Percentiles rank a stretch among this genome's conserved stretches.
Evolutionary conservation across 202 grass and related monocot genomes (phyloP).

Genomic region (Digitaria exilis): DNA sequence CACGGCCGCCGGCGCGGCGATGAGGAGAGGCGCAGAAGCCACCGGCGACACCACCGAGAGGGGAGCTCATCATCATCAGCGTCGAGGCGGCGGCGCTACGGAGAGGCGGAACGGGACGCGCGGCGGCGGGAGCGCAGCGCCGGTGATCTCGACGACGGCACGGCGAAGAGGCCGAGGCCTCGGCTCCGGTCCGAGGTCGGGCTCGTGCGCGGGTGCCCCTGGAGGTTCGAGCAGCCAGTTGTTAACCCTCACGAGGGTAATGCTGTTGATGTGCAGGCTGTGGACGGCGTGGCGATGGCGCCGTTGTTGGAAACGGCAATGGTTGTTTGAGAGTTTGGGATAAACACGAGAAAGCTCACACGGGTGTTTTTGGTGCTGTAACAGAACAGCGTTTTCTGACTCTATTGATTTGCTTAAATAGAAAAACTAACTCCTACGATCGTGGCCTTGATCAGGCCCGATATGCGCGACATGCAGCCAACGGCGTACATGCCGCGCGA

Average conservation of each 20-base stretch:
- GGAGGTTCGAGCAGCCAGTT: constrained; percentile 18
- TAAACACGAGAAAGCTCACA: too few relatives aligned
- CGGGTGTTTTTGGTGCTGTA: too few relatives aligned
- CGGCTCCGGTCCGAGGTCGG: constrained; percentile 32
- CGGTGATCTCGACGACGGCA: background rate
- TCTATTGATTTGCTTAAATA: too few relatives aligned
- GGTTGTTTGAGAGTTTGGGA: too few relatives aligned
- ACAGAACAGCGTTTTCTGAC: too few relatives aligned
- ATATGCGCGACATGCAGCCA: too few relatives aligned
- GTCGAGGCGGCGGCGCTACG: background rate
- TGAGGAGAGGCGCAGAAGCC: background rate
- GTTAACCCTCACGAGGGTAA: background rate
- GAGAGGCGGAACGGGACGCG: background rate
- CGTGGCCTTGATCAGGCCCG: too few relatives aligned
- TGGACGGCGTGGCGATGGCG: background rate
- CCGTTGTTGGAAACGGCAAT: too few relatives aligned
- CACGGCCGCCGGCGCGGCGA: background rate
- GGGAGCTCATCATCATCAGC: background rate
- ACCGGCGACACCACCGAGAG: background rate
- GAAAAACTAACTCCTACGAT: too few relatives aligned
- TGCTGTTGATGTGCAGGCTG: background rate
- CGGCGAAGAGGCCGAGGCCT: background rate
- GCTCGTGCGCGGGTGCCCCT: background rate
- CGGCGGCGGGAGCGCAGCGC: background rate
- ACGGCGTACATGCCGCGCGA: too few relatives aligned